Evolutionary conservation across 768 basidiomycete genomes (phyloP).

Genomic region (Asterophora lycoperdoides): DNA sequence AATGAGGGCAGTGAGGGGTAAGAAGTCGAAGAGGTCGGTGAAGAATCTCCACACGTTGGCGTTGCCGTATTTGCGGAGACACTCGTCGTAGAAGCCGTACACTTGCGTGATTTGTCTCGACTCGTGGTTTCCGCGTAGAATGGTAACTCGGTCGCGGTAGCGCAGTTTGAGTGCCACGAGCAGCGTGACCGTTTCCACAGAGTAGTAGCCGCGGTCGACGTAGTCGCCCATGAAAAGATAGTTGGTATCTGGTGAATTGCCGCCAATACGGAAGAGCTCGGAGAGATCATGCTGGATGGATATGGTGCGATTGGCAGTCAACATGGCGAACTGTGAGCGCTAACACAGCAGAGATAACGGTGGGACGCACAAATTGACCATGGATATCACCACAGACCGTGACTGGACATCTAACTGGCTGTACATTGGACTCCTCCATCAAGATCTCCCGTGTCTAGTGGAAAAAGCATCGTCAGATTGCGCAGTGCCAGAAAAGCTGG

Average conservation of each 20-base stretch:
- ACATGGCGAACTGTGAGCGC: constrained; percentile 8
- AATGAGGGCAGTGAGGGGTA: constrained; percentile 95
- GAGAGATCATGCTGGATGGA: constrained; percentile 90
- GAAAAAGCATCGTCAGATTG: constrained; percentile 20
- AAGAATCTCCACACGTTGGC: constrained; percentile 99
- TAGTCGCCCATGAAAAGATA: constrained; percentile 99
- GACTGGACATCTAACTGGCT: constrained; percentile 97
- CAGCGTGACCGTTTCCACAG: constrained; percentile 96
- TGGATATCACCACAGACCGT: constrained; percentile 99
- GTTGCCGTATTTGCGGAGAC: constrained; percentile 98
- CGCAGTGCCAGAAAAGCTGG: constrained; percentile 7
- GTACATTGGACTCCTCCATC: constrained; percentile 99
- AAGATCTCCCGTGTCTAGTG: constrained; percentile 91
- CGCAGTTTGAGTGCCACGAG: constrained; percentile 96
- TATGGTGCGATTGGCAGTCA: constrained; percentile 9
- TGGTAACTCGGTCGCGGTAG: constrained; percentile 97
- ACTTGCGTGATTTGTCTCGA: constrained; percentile 99
- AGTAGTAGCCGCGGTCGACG: constrained; percentile 98
- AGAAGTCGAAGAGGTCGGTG: constrained; percentile 97
- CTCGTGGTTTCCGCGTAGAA: constrained; percentile 98
- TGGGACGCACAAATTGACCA: constrained; percentile 91
- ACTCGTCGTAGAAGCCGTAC: constrained; percentile 99
- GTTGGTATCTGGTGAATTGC: constrained; percentile 98
- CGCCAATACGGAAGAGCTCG: constrained; percentile 97
- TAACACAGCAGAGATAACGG: constrained; percentile 17